A percentile compares a stretch with the other conserved stretches of the same genome.
Evolutionary conservation across 306 rosid species (phyloP).

Genomic region (Vigna hirtella): DNA sequence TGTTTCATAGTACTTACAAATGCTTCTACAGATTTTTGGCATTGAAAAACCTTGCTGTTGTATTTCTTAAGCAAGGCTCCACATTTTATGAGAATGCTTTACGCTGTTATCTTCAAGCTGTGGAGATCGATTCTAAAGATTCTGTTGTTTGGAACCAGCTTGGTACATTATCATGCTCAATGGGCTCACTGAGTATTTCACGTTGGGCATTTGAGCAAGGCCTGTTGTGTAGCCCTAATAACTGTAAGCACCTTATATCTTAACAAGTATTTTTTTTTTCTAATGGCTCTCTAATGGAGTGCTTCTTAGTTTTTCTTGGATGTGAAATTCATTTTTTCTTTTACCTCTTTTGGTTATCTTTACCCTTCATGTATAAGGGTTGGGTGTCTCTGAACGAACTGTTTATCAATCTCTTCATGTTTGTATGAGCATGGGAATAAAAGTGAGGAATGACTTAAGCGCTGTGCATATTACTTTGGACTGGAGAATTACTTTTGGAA

Average conservation of each 20-base stretch:
- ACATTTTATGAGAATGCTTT: conserved; percentile 79
- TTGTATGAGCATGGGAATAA: conserved; percentile 18
- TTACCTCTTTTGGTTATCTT: conserved; percentile 25
- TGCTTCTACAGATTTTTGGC: conserved; percentile 82
- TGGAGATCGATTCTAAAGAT: conserved; percentile 92
- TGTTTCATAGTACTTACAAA: conserved; percentile 36
- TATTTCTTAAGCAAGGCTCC: conserved; percentile 93
- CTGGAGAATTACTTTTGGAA: conserved; percentile 16
- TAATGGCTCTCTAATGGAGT: conserved; percentile 14
- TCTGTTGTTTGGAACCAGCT: conserved; percentile 98
- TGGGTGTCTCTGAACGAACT: conserved; percentile 29
- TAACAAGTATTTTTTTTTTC: not conserved
- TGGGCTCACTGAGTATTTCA: conserved; percentile 85
- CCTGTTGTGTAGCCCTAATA: conserved; percentile 93
- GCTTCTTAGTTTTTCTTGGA: conserved; percentile 31
- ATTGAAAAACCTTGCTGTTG: conserved; percentile 91
- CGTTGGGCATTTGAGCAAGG: conserved; percentile 99
- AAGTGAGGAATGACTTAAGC: conserved; percentile 21
- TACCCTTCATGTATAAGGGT: conserved; percentile 34
- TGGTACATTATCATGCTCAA: conserved; percentile 92
- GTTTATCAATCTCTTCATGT: conserved; percentile 29
- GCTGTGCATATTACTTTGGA: conserved; percentile 28
- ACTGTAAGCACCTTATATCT: conserved; percentile 66
- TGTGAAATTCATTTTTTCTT: conserved; percentile 30
- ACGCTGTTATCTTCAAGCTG: conserved; percentile 96